Percentiles rank a stretch among this genome's conserved stretches.
These are phyloP conservation scores for Acmispon strigosus DNA, from an alignment of 306 rosid genomes.

Conservation along the genomic window DNA sequence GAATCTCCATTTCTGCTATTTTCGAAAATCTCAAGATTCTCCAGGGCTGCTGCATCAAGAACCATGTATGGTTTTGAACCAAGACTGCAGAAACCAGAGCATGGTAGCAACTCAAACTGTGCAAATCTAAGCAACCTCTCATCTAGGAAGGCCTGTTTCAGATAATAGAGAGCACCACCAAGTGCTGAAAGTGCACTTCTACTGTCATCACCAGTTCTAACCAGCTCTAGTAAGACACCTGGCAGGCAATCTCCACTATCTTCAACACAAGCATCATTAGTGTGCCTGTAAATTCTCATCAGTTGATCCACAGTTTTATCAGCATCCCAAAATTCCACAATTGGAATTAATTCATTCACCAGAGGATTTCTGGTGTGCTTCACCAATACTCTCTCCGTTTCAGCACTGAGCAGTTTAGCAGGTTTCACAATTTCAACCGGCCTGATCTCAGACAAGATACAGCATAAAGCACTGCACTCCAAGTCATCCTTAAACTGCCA, in stretches of 20 bases:
- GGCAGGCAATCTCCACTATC: slow-evolving; percentile 50
- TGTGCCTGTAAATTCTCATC: slow-evolving; percentile 38
- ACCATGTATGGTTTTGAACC: slow-evolving; percentile 81
- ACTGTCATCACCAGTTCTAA: slow-evolving; percentile 43
- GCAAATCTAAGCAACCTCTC: slow-evolving; percentile 79
- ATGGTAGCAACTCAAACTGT: slow-evolving; percentile 77
- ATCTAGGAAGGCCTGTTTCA: slow-evolving; percentile 89
- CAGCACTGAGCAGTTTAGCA: slow-evolving; percentile 65
- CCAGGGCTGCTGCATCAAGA: slow-evolving; percentile 90
- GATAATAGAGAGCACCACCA: slow-evolving; percentile 86
- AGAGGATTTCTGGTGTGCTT: slow-evolving; percentile 82
- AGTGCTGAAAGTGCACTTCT: slow-evolving; percentile 89
- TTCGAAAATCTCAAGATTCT: slow-evolving; percentile 94
- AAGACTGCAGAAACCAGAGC: slow-evolving; percentile 49
- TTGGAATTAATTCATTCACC: slow-evolving; percentile 82
- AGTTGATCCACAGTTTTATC: slow-evolving; percentile 54
- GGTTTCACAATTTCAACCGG: slow-evolving; percentile 95
- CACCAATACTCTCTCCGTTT: slow-evolving; percentile 67
- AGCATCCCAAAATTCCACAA: slow-evolving; percentile 81
- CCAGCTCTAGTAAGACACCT: slow-evolving; percentile 63
- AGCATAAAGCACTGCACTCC: slow-evolving; percentile 76
- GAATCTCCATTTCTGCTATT: slow-evolving; percentile 85
- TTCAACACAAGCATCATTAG: slow-evolving; percentile 26
- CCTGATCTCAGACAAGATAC: slow-evolving; percentile 83
- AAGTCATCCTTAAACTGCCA: slow-evolving; percentile 76